Evolutionary conservation across 1,284 basidiomycete genomes (phyloP).

Genomic region (Golubevia sp.): DNA sequence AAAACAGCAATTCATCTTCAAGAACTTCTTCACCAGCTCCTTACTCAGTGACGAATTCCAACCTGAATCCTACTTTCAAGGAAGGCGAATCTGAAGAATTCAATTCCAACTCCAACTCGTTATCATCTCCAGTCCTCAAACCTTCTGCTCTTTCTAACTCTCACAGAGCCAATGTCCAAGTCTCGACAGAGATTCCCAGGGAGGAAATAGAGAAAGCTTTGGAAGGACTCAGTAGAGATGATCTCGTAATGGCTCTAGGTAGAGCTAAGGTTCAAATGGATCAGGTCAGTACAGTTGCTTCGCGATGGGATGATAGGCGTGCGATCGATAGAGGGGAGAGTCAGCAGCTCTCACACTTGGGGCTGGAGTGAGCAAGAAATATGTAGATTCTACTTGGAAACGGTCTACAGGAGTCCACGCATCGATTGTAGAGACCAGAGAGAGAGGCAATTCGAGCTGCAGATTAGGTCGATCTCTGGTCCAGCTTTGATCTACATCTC

Average conservation of each 20-base stretch:
- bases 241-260: constrained; percentile 36
- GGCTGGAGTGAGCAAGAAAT: constrained; percentile 31
- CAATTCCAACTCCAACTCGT: neutral
- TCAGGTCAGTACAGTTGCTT: constrained; percentile 3
- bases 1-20: neutral
- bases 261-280: constrained; percentile 50
- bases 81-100: too few species aligned
- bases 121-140: neutral
- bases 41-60: neutral
- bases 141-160: neutral
- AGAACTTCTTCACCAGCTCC: neutral
- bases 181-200: constrained; percentile 22
- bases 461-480: neutral
- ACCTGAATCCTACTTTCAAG: neutral
- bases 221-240: constrained; percentile 27
- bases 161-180: neutral
- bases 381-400: constrained; percentile 26
- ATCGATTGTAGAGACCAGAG: too few species aligned
- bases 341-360: neutral
- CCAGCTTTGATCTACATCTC: neutral
- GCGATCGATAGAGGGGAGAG: neutral
- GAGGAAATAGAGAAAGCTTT: constrained; percentile 44
- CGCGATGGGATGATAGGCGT: neutral
- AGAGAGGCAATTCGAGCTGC: neutral
- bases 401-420: constrained; percentile 21